Evolutionary conservation across 306 rosid species (phyloP).

Genomic region (Cicer chorassanicum): DNA sequence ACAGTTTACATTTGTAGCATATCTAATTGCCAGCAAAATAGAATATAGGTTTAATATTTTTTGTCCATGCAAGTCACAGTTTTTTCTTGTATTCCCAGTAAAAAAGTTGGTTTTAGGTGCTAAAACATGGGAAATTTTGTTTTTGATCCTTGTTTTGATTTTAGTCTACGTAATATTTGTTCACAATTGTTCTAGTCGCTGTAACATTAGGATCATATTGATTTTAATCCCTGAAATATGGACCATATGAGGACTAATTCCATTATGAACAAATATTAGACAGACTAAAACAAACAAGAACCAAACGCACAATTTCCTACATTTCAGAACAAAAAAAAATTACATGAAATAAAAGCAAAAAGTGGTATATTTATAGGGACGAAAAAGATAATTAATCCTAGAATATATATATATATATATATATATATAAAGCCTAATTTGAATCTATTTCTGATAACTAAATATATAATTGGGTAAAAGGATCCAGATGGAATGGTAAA

Average conservation of each 20-base stretch:
- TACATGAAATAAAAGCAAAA: not conserved
- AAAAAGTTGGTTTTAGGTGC: not conserved
- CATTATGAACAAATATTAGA: not conserved
- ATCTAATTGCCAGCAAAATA: constrained; percentile 10
- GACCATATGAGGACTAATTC: not conserved
- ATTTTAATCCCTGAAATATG: constrained; percentile 1
- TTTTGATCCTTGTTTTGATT: not conserved
- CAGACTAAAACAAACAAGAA: not conserved
- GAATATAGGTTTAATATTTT: constrained; percentile 11
- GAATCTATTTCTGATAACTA: constrained; percentile 35
- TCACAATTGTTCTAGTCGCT: not conserved
- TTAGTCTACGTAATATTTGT: not conserved
- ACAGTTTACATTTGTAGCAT: constrained; percentile 38
- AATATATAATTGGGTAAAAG: constrained; percentile 17
- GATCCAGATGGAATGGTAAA: constrained; percentile 27
- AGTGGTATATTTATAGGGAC: not conserved
- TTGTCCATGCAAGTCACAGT: not conserved
- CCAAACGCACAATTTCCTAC: not conserved
- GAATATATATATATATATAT: constrained; percentile 2
- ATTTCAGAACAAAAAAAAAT: not conserved
- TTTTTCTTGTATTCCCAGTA: not conserved
- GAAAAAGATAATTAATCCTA: not conserved
- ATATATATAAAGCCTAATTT: constrained; percentile 8
- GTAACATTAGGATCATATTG: not conserved
- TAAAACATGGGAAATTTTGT: constrained; percentile 1